Evolutionary conservation across 805 yeast species (phyloP).

Genomic region (Candida quercuum): DNA sequence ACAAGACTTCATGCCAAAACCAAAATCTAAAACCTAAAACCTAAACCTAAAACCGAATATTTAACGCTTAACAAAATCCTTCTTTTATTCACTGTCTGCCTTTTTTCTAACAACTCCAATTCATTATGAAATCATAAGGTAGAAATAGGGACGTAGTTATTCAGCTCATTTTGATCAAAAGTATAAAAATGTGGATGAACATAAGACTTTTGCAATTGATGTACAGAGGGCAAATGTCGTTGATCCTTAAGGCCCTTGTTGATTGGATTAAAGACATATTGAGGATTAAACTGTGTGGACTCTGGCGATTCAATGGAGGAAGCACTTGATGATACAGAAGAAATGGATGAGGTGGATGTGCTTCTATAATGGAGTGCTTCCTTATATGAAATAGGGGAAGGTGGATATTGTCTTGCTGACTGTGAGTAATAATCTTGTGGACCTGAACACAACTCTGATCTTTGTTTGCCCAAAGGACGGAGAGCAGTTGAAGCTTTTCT

Average conservation of each 20-base stretch:
- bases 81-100: too few relatives aligned
- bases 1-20: too few relatives aligned
- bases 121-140: too few relatives aligned
- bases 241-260: neutral
- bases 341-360: constrained; percentile 9
- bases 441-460: constrained; percentile 1
- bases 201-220: constrained; percentile 1
- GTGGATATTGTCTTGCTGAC: constrained; percentile 5
- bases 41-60: too few relatives aligned
- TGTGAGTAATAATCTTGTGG: constrained; percentile 1
- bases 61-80: too few relatives aligned
- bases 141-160: constrained; percentile 1
- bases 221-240: neutral
- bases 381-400: constrained; percentile 8
- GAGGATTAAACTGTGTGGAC: neutral
- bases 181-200: constrained; percentile 1
- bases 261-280: neutral
- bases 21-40: too few relatives aligned
- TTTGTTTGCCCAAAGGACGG: constrained; percentile 12
- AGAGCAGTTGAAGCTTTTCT: constrained; percentile 24
- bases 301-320: constrained; percentile 2
- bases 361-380: constrained; percentile 9
- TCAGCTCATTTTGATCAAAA: constrained; percentile 2
- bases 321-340: constrained; percentile 7
- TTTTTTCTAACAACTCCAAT: too few relatives aligned